A percentile compares a stretch with the other conserved stretches of the same genome.
phyloP scores from a whole-genome alignment of 2,329 filamentous ascomycete species.

The Diplodia corticola region DNA sequence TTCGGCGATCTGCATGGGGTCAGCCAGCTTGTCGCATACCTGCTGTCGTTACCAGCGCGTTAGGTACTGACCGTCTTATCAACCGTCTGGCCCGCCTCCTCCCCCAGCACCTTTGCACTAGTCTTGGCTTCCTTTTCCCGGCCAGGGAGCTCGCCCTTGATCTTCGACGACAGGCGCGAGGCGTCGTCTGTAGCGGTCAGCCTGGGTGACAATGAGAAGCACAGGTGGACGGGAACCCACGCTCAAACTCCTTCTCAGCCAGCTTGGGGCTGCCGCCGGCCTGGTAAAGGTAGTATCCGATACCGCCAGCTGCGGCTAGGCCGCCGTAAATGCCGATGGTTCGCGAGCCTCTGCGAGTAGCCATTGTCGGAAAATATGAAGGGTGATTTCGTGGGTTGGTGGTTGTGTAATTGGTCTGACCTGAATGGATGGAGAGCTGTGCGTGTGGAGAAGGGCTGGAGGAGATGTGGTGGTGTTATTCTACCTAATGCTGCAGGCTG shows the following conservation, averaged over 20 bases:
- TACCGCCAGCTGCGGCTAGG: conserved; percentile 43
- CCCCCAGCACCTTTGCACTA: conserved; percentile 55
- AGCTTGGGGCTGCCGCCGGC: conserved; percentile 78
- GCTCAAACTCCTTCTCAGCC: conserved; percentile 83
- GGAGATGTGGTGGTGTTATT: neutral
- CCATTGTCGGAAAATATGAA: conserved; percentile 15
- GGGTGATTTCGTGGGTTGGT: neutral
- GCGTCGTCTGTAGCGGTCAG: conserved; percentile 65
- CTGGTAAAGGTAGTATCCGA: conserved; percentile 88
- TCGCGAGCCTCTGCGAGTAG: conserved; percentile 10
- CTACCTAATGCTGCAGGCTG: neutral
- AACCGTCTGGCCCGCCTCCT: conserved; percentile 52
- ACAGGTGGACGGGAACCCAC: conserved; percentile 54
- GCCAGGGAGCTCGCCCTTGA: conserved; percentile 67
- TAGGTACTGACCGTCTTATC: conserved; percentile 61
- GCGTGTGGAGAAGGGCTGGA: neutral
- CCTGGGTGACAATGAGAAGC: conserved; percentile 24
- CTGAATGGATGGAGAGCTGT: neutral
- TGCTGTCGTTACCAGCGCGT: conserved; percentile 35
- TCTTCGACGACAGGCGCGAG: conserved; percentile 64
- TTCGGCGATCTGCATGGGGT: conserved; percentile 37
- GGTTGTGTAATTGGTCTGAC: neutral
- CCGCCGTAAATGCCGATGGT: neutral
- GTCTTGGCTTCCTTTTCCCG: conserved; percentile 64
- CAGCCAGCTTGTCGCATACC: neutral